Evolutionary conservation across 345 rosid genomes (phyloP).

Genomic region (Nephelium lappaceum): DNA sequence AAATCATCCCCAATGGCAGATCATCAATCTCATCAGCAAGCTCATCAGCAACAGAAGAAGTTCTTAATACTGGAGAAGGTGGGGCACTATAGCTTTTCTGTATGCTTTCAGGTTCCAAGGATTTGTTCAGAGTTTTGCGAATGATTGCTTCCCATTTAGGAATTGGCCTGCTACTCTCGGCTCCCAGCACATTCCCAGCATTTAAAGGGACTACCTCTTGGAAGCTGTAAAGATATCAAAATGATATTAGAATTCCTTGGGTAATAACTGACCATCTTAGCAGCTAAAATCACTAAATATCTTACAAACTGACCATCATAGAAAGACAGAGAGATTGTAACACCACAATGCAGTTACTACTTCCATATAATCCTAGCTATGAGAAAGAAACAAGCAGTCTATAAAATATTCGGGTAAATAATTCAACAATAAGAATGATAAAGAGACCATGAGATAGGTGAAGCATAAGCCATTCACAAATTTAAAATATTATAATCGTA

Average conservation of each 20-base stretch:
- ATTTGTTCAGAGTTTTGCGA: conserved; percentile 84
- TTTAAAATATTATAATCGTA: too few species aligned
- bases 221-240: conserved; percentile 49
- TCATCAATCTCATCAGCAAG: conserved; percentile 54
- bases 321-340: neutral
- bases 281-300: neutral
- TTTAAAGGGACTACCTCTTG: conserved; percentile 97
- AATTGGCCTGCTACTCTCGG: conserved; percentile 87
- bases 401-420: too few species aligned
- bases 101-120: conserved; percentile 50
- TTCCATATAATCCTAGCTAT: neutral
- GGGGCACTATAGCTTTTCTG: conserved; percentile 84
- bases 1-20: conserved; percentile 46
- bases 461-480: too few species aligned
- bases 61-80: conserved; percentile 78
- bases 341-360: neutral
- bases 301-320: conserved; percentile 1
- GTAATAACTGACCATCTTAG: neutral
- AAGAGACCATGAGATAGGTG: too few species aligned
- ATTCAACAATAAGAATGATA: too few species aligned
- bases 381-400: neutral
- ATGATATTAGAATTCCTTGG: neutral
- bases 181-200: conserved; percentile 95
- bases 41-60: conserved; percentile 73
- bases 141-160: conserved; percentile 91